Conservation (phyloP, 2,329 filamentous ascomycete genomes). For the Zymoseptoria pseudotritici region DNA sequence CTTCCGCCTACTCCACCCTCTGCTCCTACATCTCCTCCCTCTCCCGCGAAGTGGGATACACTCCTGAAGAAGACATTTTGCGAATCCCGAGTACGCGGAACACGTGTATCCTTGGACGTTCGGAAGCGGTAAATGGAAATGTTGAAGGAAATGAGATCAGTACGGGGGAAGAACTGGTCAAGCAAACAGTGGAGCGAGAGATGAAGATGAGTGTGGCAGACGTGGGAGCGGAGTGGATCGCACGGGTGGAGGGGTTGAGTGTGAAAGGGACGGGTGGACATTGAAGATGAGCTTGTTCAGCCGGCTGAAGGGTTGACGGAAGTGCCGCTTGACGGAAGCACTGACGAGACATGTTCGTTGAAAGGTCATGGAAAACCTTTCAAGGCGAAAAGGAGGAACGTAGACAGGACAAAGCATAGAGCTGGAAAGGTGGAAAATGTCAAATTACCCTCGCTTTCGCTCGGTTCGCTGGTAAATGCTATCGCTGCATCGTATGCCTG, state of each 20-base stretch:
- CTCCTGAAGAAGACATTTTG: slow-evolving; percentile 74
- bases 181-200: slow-evolving; percentile 53
- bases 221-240: slow-evolving; percentile 46
- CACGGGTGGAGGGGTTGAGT: slow-evolving; percentile 42
- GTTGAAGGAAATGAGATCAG: slow-evolving; percentile 24
- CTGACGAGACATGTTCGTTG: no score
- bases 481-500: background rate
- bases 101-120: slow-evolving; percentile 66
- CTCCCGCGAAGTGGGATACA: slow-evolving; percentile 64
- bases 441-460: no score
- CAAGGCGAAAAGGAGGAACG: no score
- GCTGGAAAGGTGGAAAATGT: no score
- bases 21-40: slow-evolving; percentile 70
- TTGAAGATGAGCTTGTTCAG: slow-evolving; percentile 21
- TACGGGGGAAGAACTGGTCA: slow-evolving; percentile 52
- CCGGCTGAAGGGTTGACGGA: slow-evolving; percentile 3
- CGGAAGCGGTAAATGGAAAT: background rate
- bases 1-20: slow-evolving; percentile 74
- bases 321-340: no score
- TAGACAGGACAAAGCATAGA: no score
- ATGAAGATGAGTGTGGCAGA: slow-evolving; percentile 38
- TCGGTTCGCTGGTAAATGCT: no score
- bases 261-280: slow-evolving; percentile 40
- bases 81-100: slow-evolving; percentile 91
- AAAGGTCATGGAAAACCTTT: no score